Percentiles rank a stretch among this genome's conserved stretches.
Conservation (phyloP, 805 yeast genomes). For the Danielozyma ontarioensis region DNA sequence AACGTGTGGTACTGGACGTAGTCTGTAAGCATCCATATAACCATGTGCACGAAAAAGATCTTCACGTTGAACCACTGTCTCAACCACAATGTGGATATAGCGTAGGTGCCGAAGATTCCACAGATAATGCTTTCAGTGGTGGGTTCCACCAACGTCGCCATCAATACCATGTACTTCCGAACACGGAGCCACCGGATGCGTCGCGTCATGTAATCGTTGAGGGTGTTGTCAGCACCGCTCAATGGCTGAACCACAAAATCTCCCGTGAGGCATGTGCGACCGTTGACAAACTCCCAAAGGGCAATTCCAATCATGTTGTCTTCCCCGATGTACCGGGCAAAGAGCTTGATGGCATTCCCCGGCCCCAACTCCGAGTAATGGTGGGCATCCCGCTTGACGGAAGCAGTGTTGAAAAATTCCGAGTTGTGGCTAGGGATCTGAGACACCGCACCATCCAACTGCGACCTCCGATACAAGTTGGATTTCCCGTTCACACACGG, state of each 20-base stretch:
- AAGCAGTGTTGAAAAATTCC: constrained; percentile 25
- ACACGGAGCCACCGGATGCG: constrained; percentile 84
- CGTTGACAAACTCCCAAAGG: constrained; percentile 62
- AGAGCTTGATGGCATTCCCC: constrained; percentile 57
- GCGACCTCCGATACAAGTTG: constrained; percentile 66
- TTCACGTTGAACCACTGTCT: constrained; percentile 22
- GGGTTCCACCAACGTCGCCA: constrained; percentile 83
- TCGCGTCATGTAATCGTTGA: constrained; percentile 57
- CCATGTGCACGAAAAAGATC: constrained; percentile 49
- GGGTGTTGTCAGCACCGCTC: constrained; percentile 32
- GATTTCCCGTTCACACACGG: constrained; percentile 93
- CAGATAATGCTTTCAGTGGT: constrained; percentile 72
- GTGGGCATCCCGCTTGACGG: constrained; percentile 27
- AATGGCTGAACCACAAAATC: constrained; percentile 77
- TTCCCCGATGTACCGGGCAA: constrained; percentile 82
- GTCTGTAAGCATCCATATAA: constrained; percentile 63
- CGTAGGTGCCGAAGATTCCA: constrained; percentile 63
- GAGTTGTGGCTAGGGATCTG: constrained; percentile 23
- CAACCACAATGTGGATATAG: constrained; percentile 43
- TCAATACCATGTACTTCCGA: constrained; percentile 79
- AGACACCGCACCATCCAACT: constrained; percentile 53
- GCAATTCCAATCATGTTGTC: constrained; percentile 91
- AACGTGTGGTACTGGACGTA: constrained; percentile 51
- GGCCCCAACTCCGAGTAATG: constrained; percentile 23
- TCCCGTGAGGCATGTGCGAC: constrained; percentile 72